Evolutionary conservation across 129 eudicot genomes (phyloP).

Genomic region (Kitagawia praeruptora): DNA sequence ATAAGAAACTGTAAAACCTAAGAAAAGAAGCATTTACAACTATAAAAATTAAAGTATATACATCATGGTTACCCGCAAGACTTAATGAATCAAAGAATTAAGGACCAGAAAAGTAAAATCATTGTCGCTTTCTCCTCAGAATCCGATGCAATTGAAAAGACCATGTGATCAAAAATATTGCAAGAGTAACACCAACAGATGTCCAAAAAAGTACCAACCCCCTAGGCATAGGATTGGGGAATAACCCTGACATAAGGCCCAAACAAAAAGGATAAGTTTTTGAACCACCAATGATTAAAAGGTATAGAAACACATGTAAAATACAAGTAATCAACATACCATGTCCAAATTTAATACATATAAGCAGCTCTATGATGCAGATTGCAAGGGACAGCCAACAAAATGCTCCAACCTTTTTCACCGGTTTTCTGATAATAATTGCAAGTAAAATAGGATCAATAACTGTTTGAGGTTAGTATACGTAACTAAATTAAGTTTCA

Average conservation of each 20-base stretch:
- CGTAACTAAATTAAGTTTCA: too few species aligned
- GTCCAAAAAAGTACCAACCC: slow-evolving; percentile 81
- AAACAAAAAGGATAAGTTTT: background rate
- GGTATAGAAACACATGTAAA: background rate
- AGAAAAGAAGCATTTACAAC: slow-evolving; percentile 35
- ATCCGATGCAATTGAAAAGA: slow-evolving; percentile 54
- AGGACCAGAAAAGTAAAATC: slow-evolving; percentile 18
- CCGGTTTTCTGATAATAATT: slow-evolving; percentile 54
- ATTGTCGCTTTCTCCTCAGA: slow-evolving; percentile 42
- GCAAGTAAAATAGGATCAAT: slow-evolving; percentile 5
- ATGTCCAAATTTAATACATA: slow-evolving; percentile 91
- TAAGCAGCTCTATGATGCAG: slow-evolving; percentile 92
- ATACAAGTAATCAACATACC: slow-evolving; percentile 39
- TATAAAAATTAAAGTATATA: slow-evolving; percentile 36
- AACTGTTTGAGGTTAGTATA: background rate
- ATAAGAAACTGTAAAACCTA: slow-evolving; percentile 10
- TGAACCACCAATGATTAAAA: background rate
- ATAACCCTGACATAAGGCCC: slow-evolving; percentile 49
- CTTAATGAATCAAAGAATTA: slow-evolving; percentile 37
- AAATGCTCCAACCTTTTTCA: slow-evolving; percentile 91
- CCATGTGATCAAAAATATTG: slow-evolving; percentile 54
- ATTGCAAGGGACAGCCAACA: slow-evolving; percentile 97
- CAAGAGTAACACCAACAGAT: slow-evolving; percentile 35
- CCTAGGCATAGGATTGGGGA: slow-evolving; percentile 69
- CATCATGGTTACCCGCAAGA: slow-evolving; percentile 21